Evolutionary conservation across 1,284 basidiomycete species (phyloP), one percentile per base, ranked within the genome.

Genomic region (Trichosporon asahii): DNA sequence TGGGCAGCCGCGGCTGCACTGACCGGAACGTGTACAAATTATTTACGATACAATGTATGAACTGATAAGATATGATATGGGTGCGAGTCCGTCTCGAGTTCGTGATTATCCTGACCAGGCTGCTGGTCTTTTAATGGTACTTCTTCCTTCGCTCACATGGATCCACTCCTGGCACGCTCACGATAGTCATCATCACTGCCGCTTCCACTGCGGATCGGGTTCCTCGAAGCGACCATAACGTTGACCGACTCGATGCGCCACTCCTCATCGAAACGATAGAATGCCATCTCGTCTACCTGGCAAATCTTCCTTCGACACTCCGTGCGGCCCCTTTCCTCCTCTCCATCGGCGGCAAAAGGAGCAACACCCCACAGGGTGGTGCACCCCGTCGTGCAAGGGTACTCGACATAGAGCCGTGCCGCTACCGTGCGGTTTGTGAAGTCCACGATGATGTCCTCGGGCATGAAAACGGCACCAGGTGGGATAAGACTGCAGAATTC

Each of bases 201-300:
- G 46, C 21, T 31, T 3, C 46, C 65, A n/a, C 15, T 8, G 57
- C 57, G 18, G 57, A n/a, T 15, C 15, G 27, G 18, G 29, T 31
- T 31, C 15, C 57, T 2, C 57, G 57, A 11, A 3, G 27, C 49
- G 23, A 57, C n/a, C 61, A 64, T 64, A 25, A 44, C 68, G 66
- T 53, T 66, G 18, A 72, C 68, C 23, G 49, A 35, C 57, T 57
- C 49, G 61, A 72, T 72, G 23, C 61, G 55, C 71, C 71, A 72
- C 44, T 68, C n/a, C 35, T 70, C 61, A 61, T 72, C 71, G 27
- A 68, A 72, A 29, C 44, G 46, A 65, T 72, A 72, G 37, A 72
- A 68, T 21, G 68, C 71, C 25, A 68, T 44, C 37, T 68, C 66
- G 57, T 65, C 53, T 40, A 67, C 15, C 12, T 64, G 53, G 1